Base-by-base conservation (phyloP, 2,329 filamentous ascomycete species). In the Apiospora sp. region DNA sequence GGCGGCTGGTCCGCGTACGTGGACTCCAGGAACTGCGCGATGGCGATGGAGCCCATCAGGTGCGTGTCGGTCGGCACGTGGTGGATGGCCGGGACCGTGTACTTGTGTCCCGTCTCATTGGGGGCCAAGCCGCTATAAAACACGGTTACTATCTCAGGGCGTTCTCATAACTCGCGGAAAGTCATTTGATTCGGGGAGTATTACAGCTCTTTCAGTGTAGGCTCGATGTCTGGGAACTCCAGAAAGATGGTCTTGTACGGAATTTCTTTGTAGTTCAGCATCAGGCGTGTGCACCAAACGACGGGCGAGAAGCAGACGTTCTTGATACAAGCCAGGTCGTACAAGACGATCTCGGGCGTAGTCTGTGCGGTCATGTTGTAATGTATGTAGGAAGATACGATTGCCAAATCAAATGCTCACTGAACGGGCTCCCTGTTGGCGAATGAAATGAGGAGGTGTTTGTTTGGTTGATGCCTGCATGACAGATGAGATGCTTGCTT, bases 181-280 rank as follows among this genome's bases (percentile, higher is more conserved):
- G 4, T 10, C 30, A 13, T 37, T 37, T 12, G 7, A 22, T 34
- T 34, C 3, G 3, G 37, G 12, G 30, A 30, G 54, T 30, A 1
- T 78, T 68, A 85, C 83, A 84, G 78, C 41, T 68, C 78, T 78
- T 83, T 82, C n/a, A 85, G 75, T 2, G 82, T 84, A 3, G 81
- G 80, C 73, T 83, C 82, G 74, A 85, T 85, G 67, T 85, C 83
- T 0, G 80, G 82, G 71, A 85, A 84, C 71, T 84, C 83, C 41
- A 85, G 79, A 70, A 84, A 85, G 71, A 83, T 68, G 10, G 83
- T 84, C 54, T 69, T 78, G 75, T 84, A 85, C 24, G 83, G 78
- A 41, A 85, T 81, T 1, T 78, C 68, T 76, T 85, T 85, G 70
- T 84, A 85, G 74, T 84, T 85, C 24, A 86, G 82, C 78, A 85